Conservation (phyloP, 2,329 filamentous ascomycete species). For the Aspergillus cejpii region DNA sequence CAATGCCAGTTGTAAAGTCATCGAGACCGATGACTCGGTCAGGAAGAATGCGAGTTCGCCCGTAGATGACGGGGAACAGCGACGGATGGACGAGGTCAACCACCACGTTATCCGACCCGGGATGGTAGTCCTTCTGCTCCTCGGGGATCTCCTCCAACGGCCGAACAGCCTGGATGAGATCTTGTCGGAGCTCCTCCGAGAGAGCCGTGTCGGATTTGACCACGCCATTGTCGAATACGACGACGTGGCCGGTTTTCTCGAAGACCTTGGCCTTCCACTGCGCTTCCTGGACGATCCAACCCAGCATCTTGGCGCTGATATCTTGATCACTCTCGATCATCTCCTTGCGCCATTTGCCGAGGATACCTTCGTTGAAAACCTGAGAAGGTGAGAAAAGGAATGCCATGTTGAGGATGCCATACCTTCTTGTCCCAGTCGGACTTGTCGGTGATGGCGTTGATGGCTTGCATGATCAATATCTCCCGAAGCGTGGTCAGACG, state of each 20-base stretch:
- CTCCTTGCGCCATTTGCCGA: constrained; percentile 30
- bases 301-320: constrained; percentile 32
- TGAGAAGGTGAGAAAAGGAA: constrained; percentile 2
- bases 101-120: constrained; percentile 50
- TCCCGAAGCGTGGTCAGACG: constrained; percentile 17
- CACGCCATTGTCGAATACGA: constrained; percentile 43
- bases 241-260: constrained; percentile 36
- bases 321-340: constrained; percentile 16
- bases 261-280: constrained; percentile 43
- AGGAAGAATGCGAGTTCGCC: constrained; percentile 17
- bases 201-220: constrained; percentile 51
- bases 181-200: constrained; percentile 32
- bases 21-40: constrained; percentile 14
- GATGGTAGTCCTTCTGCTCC: constrained; percentile 55
- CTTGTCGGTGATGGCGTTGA: constrained; percentile 42
- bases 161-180: constrained; percentile 43
- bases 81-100: constrained; percentile 61
- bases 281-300: constrained; percentile 44
- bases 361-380: constrained; percentile 30
- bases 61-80: constrained; percentile 29
- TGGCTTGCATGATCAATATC: constrained; percentile 37
- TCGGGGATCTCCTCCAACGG: constrained; percentile 46
- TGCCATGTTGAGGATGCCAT: no score
- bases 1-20: constrained; percentile 11
- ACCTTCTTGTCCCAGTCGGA: constrained; percentile 30